Conservation (phyloP, 2,329 filamentous ascomycete genomes). For the Macroventuria anomochaeta region DNA sequence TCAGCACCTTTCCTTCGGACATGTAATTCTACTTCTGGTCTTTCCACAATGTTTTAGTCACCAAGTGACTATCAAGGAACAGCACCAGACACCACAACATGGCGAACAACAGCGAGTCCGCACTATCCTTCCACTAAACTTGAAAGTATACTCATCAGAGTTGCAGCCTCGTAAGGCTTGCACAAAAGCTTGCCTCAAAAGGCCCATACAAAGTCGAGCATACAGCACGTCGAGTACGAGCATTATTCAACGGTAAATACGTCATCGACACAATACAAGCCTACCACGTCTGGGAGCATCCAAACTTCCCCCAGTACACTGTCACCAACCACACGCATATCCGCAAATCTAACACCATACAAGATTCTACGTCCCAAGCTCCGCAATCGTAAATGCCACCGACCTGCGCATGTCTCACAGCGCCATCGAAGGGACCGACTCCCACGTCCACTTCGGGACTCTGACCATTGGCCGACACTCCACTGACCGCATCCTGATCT, state of each 20-base stretch:
- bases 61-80: constrained; percentile 1
- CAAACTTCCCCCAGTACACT: constrained; percentile 44
- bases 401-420: background rate
- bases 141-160: background rate
- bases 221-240: constrained; percentile 43
- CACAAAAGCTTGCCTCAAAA: constrained; percentile 49
- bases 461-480: constrained; percentile 28
- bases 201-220: constrained; percentile 45
- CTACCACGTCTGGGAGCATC: constrained; percentile 48
- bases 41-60: background rate
- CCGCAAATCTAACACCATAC: background rate
- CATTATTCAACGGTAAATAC: constrained; percentile 41
- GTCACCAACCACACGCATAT: background rate
- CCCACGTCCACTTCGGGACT: constrained; percentile 27
- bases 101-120: constrained; percentile 18
- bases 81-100: background rate
- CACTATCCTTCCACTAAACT: background rate
- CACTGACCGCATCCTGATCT: constrained; percentile 37
- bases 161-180: constrained; percentile 50
- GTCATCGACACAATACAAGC: constrained; percentile 44
- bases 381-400: constrained; percentile 21
- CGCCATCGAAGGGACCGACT: constrained; percentile 1
- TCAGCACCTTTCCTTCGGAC: background rate
- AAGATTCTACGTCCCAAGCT: constrained; percentile 41
- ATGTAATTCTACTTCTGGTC: background rate